phyloP scores from a whole-genome alignment of 495 filamentous ascomycete species.

The Daldinia loculata region DNA sequence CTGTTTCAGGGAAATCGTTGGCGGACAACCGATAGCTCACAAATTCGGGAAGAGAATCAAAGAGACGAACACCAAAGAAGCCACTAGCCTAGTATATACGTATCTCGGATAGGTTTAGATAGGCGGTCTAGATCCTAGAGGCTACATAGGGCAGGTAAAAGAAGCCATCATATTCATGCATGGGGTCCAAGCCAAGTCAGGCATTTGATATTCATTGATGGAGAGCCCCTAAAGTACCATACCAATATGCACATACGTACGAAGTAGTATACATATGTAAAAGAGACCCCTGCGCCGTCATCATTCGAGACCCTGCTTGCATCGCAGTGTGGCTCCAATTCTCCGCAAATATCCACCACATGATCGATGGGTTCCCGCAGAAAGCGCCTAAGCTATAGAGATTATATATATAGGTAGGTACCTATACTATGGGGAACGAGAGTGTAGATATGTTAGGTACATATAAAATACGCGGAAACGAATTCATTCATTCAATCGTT shows the following conservation, averaged over 20 bases:
- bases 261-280: background rate
- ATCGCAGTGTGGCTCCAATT: conserved; percentile 32
- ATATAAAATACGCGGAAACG: background rate
- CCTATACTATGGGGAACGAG: conserved; percentile 3
- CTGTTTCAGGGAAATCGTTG: background rate
- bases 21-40: conserved; percentile 9
- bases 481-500: conserved; percentile 7
- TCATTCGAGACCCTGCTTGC: conserved; percentile 41
- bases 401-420: background rate
- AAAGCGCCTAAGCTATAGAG: conserved; percentile 29
- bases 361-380: conserved; percentile 42
- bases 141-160: background rate
- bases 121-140: conserved; percentile 38
- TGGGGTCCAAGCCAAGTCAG: conserved; percentile 14
- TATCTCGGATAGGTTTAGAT: conserved; percentile 22
- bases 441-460: background rate
- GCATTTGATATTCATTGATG: conserved; percentile 26
- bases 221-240: conserved; percentile 13
- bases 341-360: conserved; percentile 40
- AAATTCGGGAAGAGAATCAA: conserved; percentile 1
- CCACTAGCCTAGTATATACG: conserved; percentile 19
- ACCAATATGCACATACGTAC: conserved; percentile 5
- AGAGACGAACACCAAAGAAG: conserved; percentile 10
- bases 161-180: conserved; percentile 22
- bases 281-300: conserved; percentile 26